phyloP scores from a whole-genome alignment of 1,139 yeast genomes.

The Hyphopichia pseudoburtonii region DNA sequence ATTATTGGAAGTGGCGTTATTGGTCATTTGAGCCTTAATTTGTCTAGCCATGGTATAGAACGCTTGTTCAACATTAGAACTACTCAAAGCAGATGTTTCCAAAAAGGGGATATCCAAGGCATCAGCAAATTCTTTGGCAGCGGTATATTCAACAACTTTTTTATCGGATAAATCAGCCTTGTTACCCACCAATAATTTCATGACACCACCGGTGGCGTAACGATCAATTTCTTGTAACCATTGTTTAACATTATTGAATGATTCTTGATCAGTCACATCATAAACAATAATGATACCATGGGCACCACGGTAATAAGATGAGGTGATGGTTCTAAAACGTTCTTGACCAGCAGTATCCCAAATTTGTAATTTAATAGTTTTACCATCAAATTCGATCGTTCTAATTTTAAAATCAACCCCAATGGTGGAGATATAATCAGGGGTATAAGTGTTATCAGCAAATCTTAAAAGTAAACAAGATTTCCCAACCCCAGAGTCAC shows the following conservation, averaged over 20 bases:
- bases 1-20: conserved; percentile 46
- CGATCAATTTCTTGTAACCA: conserved; percentile 99
- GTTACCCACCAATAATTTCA: conserved; percentile 94
- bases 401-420: conserved; percentile 98
- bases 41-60: conserved; percentile 98
- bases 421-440: conserved; percentile 94
- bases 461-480: conserved; percentile 92
- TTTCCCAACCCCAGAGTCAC: conserved; percentile 98
- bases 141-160: conserved; percentile 93
- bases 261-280: conserved; percentile 97
- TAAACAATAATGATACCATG: conserved; percentile 97
- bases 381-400: conserved; percentile 94
- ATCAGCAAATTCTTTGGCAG: conserved; percentile 97
- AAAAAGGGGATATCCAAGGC: conserved; percentile 92
- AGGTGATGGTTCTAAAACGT: conserved; percentile 94
- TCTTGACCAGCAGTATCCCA: conserved; percentile 99
- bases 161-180: conserved; percentile 93
- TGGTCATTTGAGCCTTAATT: conserved; percentile 94
- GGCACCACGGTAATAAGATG: conserved; percentile 97
- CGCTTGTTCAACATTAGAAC: conserved; percentile 97
- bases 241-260: conserved; percentile 95
- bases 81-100: conserved; percentile 94
- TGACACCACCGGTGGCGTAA: conserved; percentile 96
- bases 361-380: conserved; percentile 94
- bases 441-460: conserved; percentile 97